Conservation (phyloP, 257 asterid species). For the Solanum commersonii region DNA sequence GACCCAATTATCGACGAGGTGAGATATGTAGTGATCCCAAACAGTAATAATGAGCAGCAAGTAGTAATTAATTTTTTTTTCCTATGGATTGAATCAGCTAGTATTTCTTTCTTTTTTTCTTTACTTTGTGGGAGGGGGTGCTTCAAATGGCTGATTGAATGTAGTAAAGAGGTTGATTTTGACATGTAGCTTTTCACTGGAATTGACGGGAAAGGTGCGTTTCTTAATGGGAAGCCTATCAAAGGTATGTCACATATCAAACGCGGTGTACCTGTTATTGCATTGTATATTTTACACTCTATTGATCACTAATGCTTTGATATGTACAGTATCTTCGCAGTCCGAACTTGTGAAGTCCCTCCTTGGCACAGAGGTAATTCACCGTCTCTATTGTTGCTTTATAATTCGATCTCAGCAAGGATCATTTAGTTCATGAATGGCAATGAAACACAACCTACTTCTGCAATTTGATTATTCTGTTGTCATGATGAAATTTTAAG, state of each 20-base stretch:
- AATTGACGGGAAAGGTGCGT: constrained; percentile 63
- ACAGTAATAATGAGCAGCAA: background rate
- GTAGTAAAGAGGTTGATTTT: constrained; percentile 1
- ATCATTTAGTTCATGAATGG: background rate
- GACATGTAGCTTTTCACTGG: constrained; percentile 70
- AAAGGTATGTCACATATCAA: constrained; percentile 29
- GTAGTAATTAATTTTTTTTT: background rate
- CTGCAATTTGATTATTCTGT: background rate
- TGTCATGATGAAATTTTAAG: background rate
- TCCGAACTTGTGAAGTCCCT: constrained; percentile 68
- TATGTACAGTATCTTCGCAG: constrained; percentile 63
- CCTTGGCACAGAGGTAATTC: constrained; percentile 76
- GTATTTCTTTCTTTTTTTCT: background rate
- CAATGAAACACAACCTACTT: background rate
- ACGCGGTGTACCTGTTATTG: no score
- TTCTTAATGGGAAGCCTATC: constrained; percentile 61
- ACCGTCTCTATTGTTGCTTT: background rate
- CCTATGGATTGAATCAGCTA: background rate
- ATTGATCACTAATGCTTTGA: background rate
- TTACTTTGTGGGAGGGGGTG: background rate
- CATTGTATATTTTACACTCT: background rate
- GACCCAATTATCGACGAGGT: constrained; percentile 87
- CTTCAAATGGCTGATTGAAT: background rate
- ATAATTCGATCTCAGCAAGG: background rate
- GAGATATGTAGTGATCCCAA: background rate